phyloP scores from a whole-genome alignment of 1,139 yeast genomes.

The Pneumocystis carinii region DNA sequence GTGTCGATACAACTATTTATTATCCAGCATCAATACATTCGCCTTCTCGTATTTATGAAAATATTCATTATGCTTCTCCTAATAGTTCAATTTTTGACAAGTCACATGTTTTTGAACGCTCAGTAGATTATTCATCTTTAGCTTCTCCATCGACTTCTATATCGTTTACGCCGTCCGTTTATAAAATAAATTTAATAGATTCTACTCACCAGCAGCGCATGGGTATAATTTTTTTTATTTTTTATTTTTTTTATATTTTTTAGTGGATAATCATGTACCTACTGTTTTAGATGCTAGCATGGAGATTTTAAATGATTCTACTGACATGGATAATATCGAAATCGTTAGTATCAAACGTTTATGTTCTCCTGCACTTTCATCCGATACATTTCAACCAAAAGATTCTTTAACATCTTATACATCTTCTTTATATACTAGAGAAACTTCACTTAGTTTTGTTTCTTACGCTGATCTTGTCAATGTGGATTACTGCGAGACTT shows the following conservation, averaged over 20 bases:
- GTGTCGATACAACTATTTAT: not conserved
- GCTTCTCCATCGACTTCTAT: not conserved
- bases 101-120: not conserved
- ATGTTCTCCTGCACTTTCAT: not conserved
- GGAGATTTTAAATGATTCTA: conserved; percentile 8
- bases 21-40: not conserved
- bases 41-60: not conserved
- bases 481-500: conserved; percentile 4
- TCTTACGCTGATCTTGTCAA: conserved; percentile 9
- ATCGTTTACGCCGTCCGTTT: not conserved
- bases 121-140: not conserved
- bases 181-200: not conserved
- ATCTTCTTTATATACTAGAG: conserved; percentile 1
- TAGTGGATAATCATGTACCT: conserved; percentile 9
- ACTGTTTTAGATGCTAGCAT: conserved; percentile 11
- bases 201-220: not conserved
- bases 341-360: conserved; percentile 5
- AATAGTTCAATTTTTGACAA: not conserved
- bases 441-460: conserved; percentile 9
- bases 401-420: not conserved
- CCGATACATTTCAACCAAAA: not conserved
- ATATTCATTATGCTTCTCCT: not conserved
- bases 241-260: not conserved
- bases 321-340: conserved; percentile 8
- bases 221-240: not conserved